phyloP scores from a whole-genome alignment of 208 protist genomes.

The Trypanosoma conorhini region DNA sequence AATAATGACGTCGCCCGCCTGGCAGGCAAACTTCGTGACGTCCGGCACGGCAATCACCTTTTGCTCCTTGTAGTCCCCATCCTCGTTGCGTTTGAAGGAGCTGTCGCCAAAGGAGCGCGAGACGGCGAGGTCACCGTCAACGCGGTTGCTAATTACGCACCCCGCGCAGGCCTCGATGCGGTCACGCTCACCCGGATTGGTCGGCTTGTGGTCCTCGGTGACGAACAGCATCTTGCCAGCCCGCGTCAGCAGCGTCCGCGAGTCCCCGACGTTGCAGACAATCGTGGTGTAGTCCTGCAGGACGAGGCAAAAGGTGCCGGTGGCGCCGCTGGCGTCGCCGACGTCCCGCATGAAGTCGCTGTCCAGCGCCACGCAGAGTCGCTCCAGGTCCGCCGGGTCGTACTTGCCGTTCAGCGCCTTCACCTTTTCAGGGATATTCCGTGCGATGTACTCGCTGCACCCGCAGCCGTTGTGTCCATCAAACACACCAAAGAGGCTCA shows the following conservation, averaged over 20 bases:
- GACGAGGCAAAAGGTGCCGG: constrained; percentile 82
- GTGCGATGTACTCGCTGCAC: constrained; percentile 81
- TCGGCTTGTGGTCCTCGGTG: constrained; percentile 93
- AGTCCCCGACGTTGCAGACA: constrained; percentile 92
- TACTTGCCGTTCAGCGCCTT: constrained; percentile 50
- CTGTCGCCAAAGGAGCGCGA: constrained; percentile 93
- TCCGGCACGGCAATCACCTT: constrained; percentile 90
- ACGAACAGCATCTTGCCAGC: constrained; percentile 63
- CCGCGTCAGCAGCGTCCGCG: constrained; percentile 76
- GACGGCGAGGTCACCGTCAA: constrained; percentile 94
- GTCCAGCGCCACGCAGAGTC: constrained; percentile 75
- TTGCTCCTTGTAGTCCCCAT: constrained; percentile 68
- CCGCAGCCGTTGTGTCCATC: constrained; percentile 87
- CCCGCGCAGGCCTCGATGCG: constrained; percentile 90
- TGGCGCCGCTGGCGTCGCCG: constrained; percentile 68
- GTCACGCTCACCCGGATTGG: constrained; percentile 54
- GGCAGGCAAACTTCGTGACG: constrained; percentile 62
- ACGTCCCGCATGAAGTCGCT: constrained; percentile 58
- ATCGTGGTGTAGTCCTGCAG: constrained; percentile 51
- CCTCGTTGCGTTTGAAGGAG: constrained; percentile 80
- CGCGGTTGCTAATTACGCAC: constrained; percentile 82
- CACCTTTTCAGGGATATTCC: constrained; percentile 52
- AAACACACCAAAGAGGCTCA: constrained; percentile 86
- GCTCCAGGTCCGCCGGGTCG: constrained; percentile 63
- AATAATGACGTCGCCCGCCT: constrained; percentile 81